Base-by-base conservation (phyloP, 176 grass and related monocot species). In the Musa schizocarpa region DNA sequence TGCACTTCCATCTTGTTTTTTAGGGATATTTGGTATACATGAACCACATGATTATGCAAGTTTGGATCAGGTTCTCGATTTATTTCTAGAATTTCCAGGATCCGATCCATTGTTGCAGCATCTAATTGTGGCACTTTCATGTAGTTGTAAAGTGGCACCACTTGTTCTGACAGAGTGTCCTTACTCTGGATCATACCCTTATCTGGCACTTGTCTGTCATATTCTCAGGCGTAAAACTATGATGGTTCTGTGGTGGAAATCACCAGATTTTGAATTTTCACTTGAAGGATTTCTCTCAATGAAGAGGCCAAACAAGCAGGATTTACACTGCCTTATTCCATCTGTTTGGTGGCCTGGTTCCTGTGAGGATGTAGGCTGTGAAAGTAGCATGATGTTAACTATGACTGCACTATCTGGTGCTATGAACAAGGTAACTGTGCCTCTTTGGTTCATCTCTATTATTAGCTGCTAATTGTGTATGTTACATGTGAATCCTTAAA, bases 291-390 rank as follows among this genome's bases (percentile, higher is more conserved):
- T 90, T 58, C 92, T 95, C 65, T 86, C 92, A 52, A 81, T 78
- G 54, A 95, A 90, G 78, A 87, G 80, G 69, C 88, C 88, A 80
- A 95, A 90, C 80, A 90, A 88, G 81, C 87, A 86, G 72, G 88
- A 95, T 71, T 74, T 95, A 65, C 84, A 95, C 61, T 83, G 72
- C 79, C 87, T 95, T 59, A 79, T 95, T 76, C 92, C 92, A 77
- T 88, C 92, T 71, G 88, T 95, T 67, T 95, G 92, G 92, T 95
- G 92, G 92, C 88, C 88, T 80, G 86, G 87, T 21, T 89, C 81
- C 53, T 90, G 80, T 56, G 88, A 95, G 64, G 86, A 95, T 80
- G 84, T 83, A 27, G 83, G 84, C 71, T 65, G 68, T 72, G 79
- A 78, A 57, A 83, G 76, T 64, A 90, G 87, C 79, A 95, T 95